Evolutionary conservation across 2,329 filamentous ascomycete genomes (phyloP).

Genomic region (Botrytis pseudocinerea): DNA sequence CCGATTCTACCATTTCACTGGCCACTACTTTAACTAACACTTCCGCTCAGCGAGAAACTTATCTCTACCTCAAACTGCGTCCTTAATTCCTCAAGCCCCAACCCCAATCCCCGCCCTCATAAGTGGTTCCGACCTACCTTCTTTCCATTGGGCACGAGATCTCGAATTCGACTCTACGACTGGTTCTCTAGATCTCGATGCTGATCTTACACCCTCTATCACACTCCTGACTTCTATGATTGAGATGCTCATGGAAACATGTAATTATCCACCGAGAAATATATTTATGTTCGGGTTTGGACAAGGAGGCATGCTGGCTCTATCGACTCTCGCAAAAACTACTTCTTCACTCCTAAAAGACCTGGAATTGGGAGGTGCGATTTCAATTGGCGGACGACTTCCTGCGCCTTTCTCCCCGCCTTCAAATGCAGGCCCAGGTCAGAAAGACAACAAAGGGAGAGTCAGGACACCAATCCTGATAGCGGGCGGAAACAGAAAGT

Average conservation of each 20-base stretch:
- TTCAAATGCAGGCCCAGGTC: not conserved
- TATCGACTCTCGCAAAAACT: constrained; percentile 43
- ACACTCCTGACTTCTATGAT: constrained; percentile 48
- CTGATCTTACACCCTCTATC: constrained; percentile 49
- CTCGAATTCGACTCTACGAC: constrained; percentile 54
- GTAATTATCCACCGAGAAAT: constrained; percentile 50
- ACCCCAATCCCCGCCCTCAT: constrained; percentile 57
- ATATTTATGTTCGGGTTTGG: constrained; percentile 57
- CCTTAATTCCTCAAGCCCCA: constrained; percentile 62
- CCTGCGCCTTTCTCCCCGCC: constrained; percentile 40
- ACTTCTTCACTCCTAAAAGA: not conserved
- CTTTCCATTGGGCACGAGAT: constrained; percentile 62
- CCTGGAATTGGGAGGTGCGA: constrained; percentile 55
- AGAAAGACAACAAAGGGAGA: constrained; percentile 49
- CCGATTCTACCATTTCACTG: not conserved
- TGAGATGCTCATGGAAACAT: constrained; percentile 49
- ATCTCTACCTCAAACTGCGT: constrained; percentile 63
- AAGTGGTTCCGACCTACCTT: constrained; percentile 35
- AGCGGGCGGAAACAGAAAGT: constrained; percentile 54
- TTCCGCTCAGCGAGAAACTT: constrained; percentile 48
- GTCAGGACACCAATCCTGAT: constrained; percentile 64
- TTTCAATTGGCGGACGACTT: constrained; percentile 63
- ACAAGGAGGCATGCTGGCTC: constrained; percentile 57
- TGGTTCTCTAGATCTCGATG: constrained; percentile 55
- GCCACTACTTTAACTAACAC: not conserved